Evolutionary conservation across 345 rosid species (phyloP).

Genomic region (Balakata baccata): DNA sequence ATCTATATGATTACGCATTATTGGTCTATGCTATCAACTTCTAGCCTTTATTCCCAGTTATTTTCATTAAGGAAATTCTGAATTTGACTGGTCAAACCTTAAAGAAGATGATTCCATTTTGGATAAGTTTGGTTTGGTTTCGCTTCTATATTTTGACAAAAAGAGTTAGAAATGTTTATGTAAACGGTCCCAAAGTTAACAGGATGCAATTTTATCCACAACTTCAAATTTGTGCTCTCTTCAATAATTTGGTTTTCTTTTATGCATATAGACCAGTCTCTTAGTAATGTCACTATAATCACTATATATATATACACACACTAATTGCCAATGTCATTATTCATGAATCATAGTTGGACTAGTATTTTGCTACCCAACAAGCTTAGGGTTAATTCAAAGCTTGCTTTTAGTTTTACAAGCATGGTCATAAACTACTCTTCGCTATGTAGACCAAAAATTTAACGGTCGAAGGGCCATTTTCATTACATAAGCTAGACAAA

Average conservation of each 20-base stretch:
- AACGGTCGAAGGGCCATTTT: neutral
- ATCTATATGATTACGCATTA: neutral
- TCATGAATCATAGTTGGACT: conserved; percentile 7
- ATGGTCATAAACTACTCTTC: neutral
- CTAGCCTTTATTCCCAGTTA: neutral
- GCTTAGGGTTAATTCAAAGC: too few relatives aligned
- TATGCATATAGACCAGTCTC: too few relatives aligned
- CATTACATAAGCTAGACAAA: neutral
- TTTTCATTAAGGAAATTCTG: neutral
- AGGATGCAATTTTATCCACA: neutral
- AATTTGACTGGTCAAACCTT: conserved; percentile 3
- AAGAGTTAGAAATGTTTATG: neutral
- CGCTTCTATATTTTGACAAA: neutral
- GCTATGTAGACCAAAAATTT: neutral
- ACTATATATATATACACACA: too few relatives aligned
- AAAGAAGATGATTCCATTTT: neutral
- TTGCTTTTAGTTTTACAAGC: neutral
- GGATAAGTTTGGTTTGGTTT: neutral
- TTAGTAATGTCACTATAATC: too few relatives aligned
- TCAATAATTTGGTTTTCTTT: neutral
- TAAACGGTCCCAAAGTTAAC: neutral
- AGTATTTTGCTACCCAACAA: neutral
- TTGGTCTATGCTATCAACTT: neutral
- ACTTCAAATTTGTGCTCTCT: neutral
- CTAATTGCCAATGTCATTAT: neutral